These are phyloP conservation scores for Gynostemma pentaphyllum DNA, from an alignment of 306 rosid species.

Conservation along the genomic window DNA sequence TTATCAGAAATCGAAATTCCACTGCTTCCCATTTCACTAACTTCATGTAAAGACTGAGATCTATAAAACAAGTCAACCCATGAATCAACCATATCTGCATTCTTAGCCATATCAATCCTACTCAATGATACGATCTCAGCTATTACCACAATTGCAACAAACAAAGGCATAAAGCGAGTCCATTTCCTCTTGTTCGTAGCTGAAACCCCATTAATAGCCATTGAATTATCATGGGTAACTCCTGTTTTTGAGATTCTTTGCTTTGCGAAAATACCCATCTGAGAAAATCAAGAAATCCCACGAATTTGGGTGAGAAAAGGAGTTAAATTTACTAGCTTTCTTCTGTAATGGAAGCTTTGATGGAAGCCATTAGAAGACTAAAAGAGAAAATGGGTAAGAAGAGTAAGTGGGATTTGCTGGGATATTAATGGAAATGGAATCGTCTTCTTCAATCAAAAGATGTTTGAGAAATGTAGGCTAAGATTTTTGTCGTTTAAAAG, in stretches of 20 bases:
- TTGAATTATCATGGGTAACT: constrained; percentile 36
- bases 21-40: constrained; percentile 20
- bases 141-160: constrained; percentile 57
- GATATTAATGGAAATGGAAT: too few species aligned
- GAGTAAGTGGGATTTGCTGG: too few species aligned
- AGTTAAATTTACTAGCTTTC: too few species aligned
- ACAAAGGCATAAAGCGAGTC: constrained; percentile 47
- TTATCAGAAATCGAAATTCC: constrained; percentile 3
- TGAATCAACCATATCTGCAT: constrained; percentile 60
- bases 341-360: too few species aligned
- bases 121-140: constrained; percentile 80
- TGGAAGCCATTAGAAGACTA: too few species aligned
- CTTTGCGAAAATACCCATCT: constrained; percentile 49
- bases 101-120: constrained; percentile 61
- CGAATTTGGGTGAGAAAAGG: neutral
- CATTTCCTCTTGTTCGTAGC: constrained; percentile 41
- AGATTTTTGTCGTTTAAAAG: too few species aligned
- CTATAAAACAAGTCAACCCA: constrained; percentile 52
- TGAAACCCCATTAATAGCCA: constrained; percentile 15
- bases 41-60: constrained; percentile 15
- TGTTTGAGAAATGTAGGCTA: too few species aligned
- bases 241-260: constrained; percentile 48
- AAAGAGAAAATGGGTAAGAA: too few species aligned
- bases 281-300: neutral
- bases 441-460: too few species aligned